phyloP scores from a whole-genome alignment of 2,329 filamentous ascomycete species.

The Fonsecaea pugnacius region DNA sequence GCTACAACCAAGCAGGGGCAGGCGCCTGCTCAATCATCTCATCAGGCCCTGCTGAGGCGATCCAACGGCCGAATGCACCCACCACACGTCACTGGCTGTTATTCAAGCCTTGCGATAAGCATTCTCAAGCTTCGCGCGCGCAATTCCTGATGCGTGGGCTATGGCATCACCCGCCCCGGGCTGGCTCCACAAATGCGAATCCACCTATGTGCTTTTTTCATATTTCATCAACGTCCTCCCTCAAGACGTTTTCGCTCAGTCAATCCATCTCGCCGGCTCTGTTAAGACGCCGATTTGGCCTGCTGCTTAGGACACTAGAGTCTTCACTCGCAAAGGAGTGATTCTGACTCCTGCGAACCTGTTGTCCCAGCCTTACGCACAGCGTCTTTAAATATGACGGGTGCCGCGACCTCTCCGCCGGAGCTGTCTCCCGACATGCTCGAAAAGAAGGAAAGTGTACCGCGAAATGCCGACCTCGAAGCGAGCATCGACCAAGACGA shows the following conservation, averaged over 20 bases:
- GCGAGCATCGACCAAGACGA: conserved; percentile 12
- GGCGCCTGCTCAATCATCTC: background rate
- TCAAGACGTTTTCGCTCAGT: background rate
- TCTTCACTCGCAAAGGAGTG: background rate
- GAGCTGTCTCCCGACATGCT: conserved; percentile 3
- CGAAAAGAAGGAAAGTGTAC: conserved; percentile 22
- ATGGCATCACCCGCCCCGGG: background rate
- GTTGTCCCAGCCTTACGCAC: background rate
- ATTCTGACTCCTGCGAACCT: background rate
- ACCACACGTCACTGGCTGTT: conserved; percentile 3
- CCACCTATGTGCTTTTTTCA: conserved; percentile 1
- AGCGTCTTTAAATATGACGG: background rate
- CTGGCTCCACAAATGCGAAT: conserved; percentile 8
- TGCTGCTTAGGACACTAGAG: background rate
- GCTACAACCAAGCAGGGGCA: background rate
- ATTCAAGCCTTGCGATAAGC: conserved; percentile 18
- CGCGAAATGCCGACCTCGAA: conserved; percentile 20
- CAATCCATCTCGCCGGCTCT: background rate
- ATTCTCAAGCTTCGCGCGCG: conserved; percentile 6
- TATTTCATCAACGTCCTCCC: background rate
- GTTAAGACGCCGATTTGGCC: background rate
- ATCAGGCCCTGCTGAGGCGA: conserved; percentile 7
- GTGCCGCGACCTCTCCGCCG: background rate
- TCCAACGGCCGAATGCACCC: background rate
- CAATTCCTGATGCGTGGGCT: background rate